Base-by-base conservation (phyloP, 1,284 basidiomycete genomes). In the Macrocystidia cucumis region DNA sequence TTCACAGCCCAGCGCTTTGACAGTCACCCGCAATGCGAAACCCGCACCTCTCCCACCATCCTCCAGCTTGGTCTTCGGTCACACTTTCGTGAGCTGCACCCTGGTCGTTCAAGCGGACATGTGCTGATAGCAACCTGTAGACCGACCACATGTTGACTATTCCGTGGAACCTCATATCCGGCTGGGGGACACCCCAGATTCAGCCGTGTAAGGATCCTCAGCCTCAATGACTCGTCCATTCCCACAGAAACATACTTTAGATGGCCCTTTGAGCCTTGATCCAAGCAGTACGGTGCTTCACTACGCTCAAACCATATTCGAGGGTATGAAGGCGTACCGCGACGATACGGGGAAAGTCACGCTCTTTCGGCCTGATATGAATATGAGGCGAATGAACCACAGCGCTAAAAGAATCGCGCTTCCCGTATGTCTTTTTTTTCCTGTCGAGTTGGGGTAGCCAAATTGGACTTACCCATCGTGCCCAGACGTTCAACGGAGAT, bases 291-390 rank as follows among this genome's bases (percentile, higher is more conserved):
- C 88, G 42, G 91, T 96, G 21, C 72, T 98, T 44, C 95, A 98
- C 61, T 98, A 98, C 62, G 93, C 92, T 0, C 84, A 87, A 49
- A 75, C 78, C 19, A 55, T 89, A 37, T 98, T 98, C 51, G 95
- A 98, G 57, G 95, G 95, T 16, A 78, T 97, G 74, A 99, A 99
- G 58, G 95, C 93, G 0, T 98, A 98, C 65, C 72, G 83, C 38
- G 81, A 87, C 46, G 63, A 76, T 34, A 67, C 81, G 31, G 92
- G 88, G 14, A 78, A 74, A 34, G 75, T 96, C 9, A 80, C 89
- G 9, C 63, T 98, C 42, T 99, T 98, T 73, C 71, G 96, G 34
- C 96, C 96, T 1, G 91, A 98, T 56, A 95, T 93, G 84, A 98
- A 98, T 68, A 98, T 98, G 93, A 78, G 78, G 56, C 77, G 89